Conservation (phyloP, 2,329 filamentous ascomycete genomes). For the Fusarium cicatricum region DNA sequence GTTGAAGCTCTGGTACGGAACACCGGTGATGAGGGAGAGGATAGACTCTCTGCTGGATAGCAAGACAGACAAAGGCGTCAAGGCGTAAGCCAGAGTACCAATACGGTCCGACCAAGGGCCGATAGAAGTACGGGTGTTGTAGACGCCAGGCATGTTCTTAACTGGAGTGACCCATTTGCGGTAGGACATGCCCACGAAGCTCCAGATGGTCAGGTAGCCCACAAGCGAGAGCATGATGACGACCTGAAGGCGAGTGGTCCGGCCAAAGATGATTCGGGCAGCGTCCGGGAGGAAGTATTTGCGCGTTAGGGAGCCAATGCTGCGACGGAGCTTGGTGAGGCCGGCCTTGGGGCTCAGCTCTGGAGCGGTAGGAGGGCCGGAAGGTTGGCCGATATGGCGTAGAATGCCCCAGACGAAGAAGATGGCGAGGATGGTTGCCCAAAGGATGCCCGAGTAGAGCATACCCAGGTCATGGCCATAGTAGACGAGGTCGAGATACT, state of each 20-base stretch:
- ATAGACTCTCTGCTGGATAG: slow-evolving; percentile 75
- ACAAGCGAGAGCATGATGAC: slow-evolving; percentile 64
- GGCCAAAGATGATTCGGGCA: slow-evolving; percentile 66
- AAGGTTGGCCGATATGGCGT: slow-evolving; percentile 39
- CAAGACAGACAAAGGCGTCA: slow-evolving; percentile 75
- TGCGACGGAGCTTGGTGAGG: slow-evolving; percentile 43
- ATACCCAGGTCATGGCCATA: slow-evolving; percentile 58
- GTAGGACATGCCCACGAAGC: slow-evolving; percentile 74
- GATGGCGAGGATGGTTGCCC: slow-evolving; percentile 55
- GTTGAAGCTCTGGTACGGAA: slow-evolving; percentile 80
- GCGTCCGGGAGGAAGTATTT: slow-evolving; percentile 69
- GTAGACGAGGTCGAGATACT: slow-evolving; percentile 62
- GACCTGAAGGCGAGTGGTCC: slow-evolving; percentile 74
- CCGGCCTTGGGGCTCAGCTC: slow-evolving; percentile 37
- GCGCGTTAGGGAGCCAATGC: slow-evolving; percentile 53
- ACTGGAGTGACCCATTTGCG: slow-evolving; percentile 75
- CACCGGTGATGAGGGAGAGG: slow-evolving; percentile 73
- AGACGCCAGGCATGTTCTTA: slow-evolving; percentile 59
- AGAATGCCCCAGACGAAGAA: slow-evolving; percentile 53
- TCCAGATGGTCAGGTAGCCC: slow-evolving; percentile 72
- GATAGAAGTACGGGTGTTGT: slow-evolving; percentile 71
- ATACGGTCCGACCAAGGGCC: slow-evolving; percentile 75
- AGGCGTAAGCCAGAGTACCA: slow-evolving; percentile 75
- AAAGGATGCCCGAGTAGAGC: slow-evolving; percentile 60
- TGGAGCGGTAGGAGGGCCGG: slow-evolving; percentile 29